These are phyloP conservation scores for Cicer bijugum DNA, from an alignment of 306 rosid species.

Conservation along the genomic window DNA sequence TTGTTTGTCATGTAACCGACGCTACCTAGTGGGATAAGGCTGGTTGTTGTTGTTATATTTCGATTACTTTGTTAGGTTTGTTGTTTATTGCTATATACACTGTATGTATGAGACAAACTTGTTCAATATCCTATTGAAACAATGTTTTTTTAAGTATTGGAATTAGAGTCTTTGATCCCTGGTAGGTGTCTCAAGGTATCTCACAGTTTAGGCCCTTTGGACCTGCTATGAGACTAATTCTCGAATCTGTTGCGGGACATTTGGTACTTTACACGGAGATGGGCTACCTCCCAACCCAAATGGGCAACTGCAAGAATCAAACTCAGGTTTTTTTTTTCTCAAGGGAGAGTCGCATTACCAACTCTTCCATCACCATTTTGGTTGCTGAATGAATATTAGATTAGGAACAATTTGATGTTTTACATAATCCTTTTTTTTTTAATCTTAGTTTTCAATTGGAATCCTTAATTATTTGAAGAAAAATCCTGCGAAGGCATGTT, in stretches of 20 bases:
- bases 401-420: constrained; percentile 20
- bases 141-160: too few species aligned
- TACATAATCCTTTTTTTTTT: constrained; percentile 9
- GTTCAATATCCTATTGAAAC: not conserved
- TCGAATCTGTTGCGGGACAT: not conserved
- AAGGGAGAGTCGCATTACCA: not conserved
- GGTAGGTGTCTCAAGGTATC: not conserved
- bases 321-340: not conserved
- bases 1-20: too few species aligned
- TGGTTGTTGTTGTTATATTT: too few species aligned
- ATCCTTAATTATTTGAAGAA: constrained; percentile 69
- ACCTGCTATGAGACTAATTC: not conserved
- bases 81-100: not conserved
- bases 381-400: constrained; percentile 1
- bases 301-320: not conserved
- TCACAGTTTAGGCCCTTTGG: not conserved
- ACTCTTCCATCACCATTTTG: not conserved
- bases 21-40: too few species aligned
- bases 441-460: constrained; percentile 38
- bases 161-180: not conserved
- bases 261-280: not conserved
- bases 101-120: not conserved
- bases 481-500: constrained; percentile 71
- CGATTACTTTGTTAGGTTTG: too few species aligned
- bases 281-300: not conserved